Evolutionary conservation across 2,329 filamentous ascomycete genomes (phyloP).

Genomic region (Lithohypha guttulata): DNA sequence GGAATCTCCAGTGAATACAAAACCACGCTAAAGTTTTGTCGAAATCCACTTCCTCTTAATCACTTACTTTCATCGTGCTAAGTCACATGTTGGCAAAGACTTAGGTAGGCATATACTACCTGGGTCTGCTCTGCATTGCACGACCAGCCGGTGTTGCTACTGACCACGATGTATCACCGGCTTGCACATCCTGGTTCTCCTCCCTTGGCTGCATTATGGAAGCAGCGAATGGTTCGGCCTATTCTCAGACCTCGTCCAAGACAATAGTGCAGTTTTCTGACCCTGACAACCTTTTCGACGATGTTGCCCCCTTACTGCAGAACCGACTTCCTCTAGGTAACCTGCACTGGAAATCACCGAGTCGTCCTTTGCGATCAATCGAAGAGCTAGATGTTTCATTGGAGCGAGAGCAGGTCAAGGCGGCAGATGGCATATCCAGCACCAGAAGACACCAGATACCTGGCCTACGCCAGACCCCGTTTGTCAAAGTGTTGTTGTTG

Average conservation of each 20-base stretch:
- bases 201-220: conserved; percentile 18
- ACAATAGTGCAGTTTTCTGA: conserved; percentile 94
- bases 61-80: too few relatives aligned
- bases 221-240: conserved; percentile 14
- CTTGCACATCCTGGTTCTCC: neutral
- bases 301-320: conserved; percentile 66
- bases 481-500: conserved; percentile 80
- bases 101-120: too few relatives aligned
- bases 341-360: conserved; percentile 93
- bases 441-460: conserved; percentile 84
- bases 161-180: conserved; percentile 16
- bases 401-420: conserved; percentile 47
- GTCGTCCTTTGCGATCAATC: conserved; percentile 83
- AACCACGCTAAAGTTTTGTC: too few relatives aligned
- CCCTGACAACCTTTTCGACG: conserved; percentile 75
- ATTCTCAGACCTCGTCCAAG: conserved; percentile 41
- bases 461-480: conserved; percentile 81
- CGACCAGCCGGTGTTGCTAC: neutral
- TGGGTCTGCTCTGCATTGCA: neutral
- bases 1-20: too few relatives aligned
- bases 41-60: too few relatives aligned
- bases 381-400: conserved; percentile 85
- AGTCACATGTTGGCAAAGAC: too few relatives aligned
- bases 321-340: conserved; percentile 76
- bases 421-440: conserved; percentile 24